A percentile compares a stretch with the other conserved stretches of the same genome.
Conservation (phyloP, 1,284 basidiomycete species). For the Sphaerobolus stellatus region DNA sequence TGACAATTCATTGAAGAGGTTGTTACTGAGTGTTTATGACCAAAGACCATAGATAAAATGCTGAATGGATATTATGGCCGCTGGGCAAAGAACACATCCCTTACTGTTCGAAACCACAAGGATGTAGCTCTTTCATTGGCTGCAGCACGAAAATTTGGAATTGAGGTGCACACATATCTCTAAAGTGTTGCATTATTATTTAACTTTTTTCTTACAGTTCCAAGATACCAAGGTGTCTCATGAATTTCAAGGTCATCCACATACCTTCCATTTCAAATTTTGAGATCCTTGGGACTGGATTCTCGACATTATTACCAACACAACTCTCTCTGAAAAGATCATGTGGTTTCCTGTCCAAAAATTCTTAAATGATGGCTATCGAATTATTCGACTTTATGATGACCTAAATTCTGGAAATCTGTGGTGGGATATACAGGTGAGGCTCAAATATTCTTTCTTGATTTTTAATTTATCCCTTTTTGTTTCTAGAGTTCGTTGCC, state of each 20-base stretch:
- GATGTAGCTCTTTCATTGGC: not conserved
- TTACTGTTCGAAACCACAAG: not conserved
- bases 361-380: not conserved
- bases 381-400: slow-evolving; percentile 18
- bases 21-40: not conserved
- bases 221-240: not conserved
- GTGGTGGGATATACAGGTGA: slow-evolving; percentile 28
- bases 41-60: not conserved
- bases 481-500: slow-evolving; percentile 5
- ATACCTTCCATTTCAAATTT: not conserved
- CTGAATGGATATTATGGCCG: not conserved
- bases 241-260: not conserved
- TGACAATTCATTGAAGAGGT: not conserved
- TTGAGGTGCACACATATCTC: not conserved
- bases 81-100: not conserved
- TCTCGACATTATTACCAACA: not conserved
- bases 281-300: not conserved
- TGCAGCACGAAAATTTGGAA: not conserved
- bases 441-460: not conserved
- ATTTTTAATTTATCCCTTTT: not conserved
- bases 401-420: slow-evolving; percentile 27
- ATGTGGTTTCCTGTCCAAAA: not conserved
- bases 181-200: not conserved
- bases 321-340: not conserved
- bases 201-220: not conserved